A percentile compares a stretch with the other conserved stretches of the same genome.
phyloP scores from a whole-genome alignment of 2,329 filamentous ascomycete genomes.

The Paecilomyces dactylethromorphus region DNA sequence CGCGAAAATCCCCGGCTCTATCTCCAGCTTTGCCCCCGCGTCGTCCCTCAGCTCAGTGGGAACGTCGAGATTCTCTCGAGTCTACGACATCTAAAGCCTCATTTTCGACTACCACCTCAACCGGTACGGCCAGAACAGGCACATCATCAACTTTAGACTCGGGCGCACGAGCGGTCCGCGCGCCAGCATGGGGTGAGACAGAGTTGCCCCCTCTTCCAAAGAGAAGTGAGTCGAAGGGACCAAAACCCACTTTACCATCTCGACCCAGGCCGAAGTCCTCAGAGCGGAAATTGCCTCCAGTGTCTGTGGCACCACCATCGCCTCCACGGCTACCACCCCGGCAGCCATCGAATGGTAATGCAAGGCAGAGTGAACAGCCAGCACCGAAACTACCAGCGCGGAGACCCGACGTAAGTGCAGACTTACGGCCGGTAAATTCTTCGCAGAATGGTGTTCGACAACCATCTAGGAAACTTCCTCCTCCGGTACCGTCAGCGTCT shows the following conservation, averaged over 20 bases:
- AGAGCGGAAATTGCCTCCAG: background rate
- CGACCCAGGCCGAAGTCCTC: slow-evolving; percentile 12
- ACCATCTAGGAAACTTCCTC: slow-evolving; percentile 27
- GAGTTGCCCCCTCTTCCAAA: slow-evolving; percentile 50
- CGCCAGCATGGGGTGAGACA: slow-evolving; percentile 52
- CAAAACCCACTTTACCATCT: slow-evolving; percentile 11
- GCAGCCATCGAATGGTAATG: slow-evolving; percentile 1
- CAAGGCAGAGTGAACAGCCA: background rate
- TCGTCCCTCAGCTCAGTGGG: slow-evolving; percentile 27
- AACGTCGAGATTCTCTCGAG: slow-evolving; percentile 39
- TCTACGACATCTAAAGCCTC: slow-evolving; percentile 49
- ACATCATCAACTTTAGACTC: slow-evolving; percentile 21
- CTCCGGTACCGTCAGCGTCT: slow-evolving; percentile 26
- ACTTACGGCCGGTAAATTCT: slow-evolving; percentile 10
- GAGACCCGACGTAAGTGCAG: slow-evolving; percentile 14
- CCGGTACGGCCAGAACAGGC: slow-evolving; percentile 31
- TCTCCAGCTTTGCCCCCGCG: slow-evolving; percentile 43
- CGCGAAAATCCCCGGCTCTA: slow-evolving; percentile 34
- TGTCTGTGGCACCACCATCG: background rate
- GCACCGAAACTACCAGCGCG: slow-evolving; percentile 16
- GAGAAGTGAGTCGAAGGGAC: slow-evolving; percentile 21
- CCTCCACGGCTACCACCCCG: slow-evolving; percentile 2
- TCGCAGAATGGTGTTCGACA: slow-evolving; percentile 8
- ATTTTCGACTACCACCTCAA: slow-evolving; percentile 42
- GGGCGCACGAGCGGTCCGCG: slow-evolving; percentile 37